Evolutionary conservation across 371 early-diverging fungal species (phyloP).

Genomic region (Syncephalis fuscata): DNA sequence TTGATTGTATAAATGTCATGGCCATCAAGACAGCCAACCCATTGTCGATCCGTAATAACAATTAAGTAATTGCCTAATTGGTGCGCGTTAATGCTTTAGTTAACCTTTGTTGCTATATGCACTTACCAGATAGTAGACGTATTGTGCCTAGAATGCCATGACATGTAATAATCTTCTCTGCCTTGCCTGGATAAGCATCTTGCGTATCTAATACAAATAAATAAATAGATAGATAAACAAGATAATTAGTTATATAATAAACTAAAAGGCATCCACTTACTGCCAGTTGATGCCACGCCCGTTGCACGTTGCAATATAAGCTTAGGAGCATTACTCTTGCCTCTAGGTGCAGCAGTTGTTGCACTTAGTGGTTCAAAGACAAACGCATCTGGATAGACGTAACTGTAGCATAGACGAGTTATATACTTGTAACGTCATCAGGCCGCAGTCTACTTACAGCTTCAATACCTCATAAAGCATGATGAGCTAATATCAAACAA

Average conservation of each 20-base stretch:
- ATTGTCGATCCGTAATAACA: constrained; percentile 58
- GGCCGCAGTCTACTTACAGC: no score
- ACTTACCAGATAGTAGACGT: constrained; percentile 43
- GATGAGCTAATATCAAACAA: no score
- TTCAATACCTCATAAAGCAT: no score
- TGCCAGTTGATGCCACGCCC: background rate
- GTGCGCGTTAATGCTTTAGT: background rate
- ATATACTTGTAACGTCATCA: no score
- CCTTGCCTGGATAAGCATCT: constrained; percentile 9
- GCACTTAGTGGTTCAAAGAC: background rate
- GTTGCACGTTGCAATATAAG: background rate
- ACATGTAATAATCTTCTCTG: constrained; percentile 14
- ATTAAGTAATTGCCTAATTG: constrained; percentile 66
- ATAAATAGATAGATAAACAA: no score
- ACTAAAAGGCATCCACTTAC: no score
- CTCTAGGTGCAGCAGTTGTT: background rate
- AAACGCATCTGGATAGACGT: background rate
- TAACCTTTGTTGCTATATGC: background rate
- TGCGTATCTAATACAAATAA: background rate
- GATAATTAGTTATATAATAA: no score
- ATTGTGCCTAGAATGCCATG: constrained; percentile 64
- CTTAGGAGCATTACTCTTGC: background rate
- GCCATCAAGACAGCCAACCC: constrained; percentile 35
- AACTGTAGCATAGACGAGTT: background rate
- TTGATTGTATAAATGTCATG: constrained; percentile 57